Percentiles rank a stretch among this genome's conserved stretches.
Conservation (phyloP, 1,284 basidiomycete species). For the Peniophora sp. region DNA sequence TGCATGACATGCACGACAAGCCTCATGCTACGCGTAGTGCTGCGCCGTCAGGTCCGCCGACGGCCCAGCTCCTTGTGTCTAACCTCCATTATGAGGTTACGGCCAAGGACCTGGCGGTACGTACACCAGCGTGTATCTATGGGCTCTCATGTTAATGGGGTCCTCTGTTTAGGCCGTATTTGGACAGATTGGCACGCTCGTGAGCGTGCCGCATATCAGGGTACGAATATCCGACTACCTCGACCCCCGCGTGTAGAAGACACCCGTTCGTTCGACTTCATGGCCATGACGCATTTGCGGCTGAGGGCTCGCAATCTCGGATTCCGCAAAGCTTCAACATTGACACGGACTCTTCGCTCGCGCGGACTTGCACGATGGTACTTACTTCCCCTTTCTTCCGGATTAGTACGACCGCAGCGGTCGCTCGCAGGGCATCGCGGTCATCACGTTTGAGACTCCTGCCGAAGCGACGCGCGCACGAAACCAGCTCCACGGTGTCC, state of each 20-base stretch:
- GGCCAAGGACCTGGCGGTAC: slow-evolving; percentile 79
- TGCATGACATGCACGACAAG: slow-evolving; percentile 73
- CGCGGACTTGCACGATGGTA: not conserved
- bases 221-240: slow-evolving; percentile 65
- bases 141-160: not conserved
- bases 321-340: slow-evolving; percentile 16
- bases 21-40: slow-evolving; percentile 35
- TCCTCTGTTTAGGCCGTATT: slow-evolving; percentile 67
- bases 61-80: slow-evolving; percentile 71
- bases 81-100: slow-evolving; percentile 94
- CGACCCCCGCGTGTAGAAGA: slow-evolving; percentile 15
- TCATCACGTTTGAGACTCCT: slow-evolving; percentile 74
- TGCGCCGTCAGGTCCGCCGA: slow-evolving; percentile 23
- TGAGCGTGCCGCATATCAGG: slow-evolving; percentile 88
- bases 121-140: slow-evolving; percentile 20
- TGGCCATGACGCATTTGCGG: slow-evolving; percentile 8
- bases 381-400: slow-evolving; percentile 10
- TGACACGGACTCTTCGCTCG: slow-evolving; percentile 18
- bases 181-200: slow-evolving; percentile 86
- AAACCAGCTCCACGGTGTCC: slow-evolving; percentile 81
- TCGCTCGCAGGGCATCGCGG: slow-evolving; percentile 81
- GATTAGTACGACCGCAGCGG: slow-evolving; percentile 92
- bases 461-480: slow-evolving; percentile 81
- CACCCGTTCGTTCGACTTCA: slow-evolving; percentile 15
- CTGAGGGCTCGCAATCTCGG: not conserved